Percentiles rank a stretch among this genome's conserved stretches.
Conservation (phyloP, 2,329 filamentous ascomycete species). For the Fusarium oligoseptatum region DNA sequence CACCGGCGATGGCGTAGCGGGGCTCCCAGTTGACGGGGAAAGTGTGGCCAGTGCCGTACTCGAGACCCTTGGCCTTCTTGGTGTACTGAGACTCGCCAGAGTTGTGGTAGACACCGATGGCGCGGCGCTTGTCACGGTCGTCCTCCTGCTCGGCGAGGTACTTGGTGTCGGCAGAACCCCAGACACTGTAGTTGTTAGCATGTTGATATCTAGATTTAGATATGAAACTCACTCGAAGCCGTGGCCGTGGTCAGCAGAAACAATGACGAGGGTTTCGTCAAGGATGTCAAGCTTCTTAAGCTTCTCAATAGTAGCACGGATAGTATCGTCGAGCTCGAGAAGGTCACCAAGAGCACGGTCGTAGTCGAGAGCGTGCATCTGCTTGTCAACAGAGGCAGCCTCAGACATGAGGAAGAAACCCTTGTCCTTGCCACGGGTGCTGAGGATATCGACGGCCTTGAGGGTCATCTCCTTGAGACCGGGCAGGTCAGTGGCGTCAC, state of each 20-base stretch:
- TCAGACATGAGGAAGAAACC: constrained; percentile 93
- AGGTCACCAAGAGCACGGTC: constrained; percentile 88
- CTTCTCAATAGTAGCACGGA: constrained; percentile 79
- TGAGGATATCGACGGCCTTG: constrained; percentile 86
- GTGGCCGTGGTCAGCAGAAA: constrained; percentile 91
- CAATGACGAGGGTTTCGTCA: constrained; percentile 82
- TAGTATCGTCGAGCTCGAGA: constrained; percentile 86
- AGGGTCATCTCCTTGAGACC: constrained; percentile 91
- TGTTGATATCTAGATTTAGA: constrained; percentile 5
- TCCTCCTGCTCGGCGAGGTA: constrained; percentile 76
- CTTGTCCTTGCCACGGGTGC: constrained; percentile 73
- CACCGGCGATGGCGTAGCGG: constrained; percentile 82
- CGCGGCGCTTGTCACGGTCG: constrained; percentile 80
- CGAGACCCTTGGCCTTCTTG: constrained; percentile 66
- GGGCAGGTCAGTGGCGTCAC: constrained; percentile 79
- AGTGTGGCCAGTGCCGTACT: constrained; percentile 79
- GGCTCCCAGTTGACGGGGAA: constrained; percentile 91
- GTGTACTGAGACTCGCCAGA: constrained; percentile 84
- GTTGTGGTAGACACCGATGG: constrained; percentile 79
- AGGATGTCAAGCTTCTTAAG: constrained; percentile 75
- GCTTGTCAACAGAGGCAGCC: constrained; percentile 88
- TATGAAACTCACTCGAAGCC: constrained; percentile 74
- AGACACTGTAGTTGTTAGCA: constrained; percentile 65
- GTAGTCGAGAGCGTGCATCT: constrained; percentile 89
- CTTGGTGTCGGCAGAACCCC: constrained; percentile 83